Evolutionary conservation across 2,329 filamentous ascomycete genomes (phyloP).

Genomic region (Venturia oleaginea): DNA sequence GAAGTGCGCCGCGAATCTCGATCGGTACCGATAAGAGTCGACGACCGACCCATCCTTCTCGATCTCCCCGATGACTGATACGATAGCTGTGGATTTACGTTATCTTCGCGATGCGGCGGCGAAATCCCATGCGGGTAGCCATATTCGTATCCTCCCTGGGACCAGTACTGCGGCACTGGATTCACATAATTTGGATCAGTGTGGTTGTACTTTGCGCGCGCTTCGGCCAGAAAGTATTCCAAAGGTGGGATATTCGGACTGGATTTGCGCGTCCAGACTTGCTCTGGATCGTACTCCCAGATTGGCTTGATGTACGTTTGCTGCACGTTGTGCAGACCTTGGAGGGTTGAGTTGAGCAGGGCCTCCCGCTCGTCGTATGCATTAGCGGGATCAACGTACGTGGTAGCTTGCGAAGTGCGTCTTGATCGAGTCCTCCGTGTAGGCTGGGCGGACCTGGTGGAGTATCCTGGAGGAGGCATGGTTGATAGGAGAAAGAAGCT

Average conservation of each 20-base stretch:
- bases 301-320: constrained; percentile 5
- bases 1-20: background rate
- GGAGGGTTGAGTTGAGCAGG: background rate
- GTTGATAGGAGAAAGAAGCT: background rate
- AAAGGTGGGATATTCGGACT: background rate
- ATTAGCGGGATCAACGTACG: constrained; percentile 2
- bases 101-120: background rate
- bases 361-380: background rate
- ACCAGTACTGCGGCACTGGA: background rate
- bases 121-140: background rate
- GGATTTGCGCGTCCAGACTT: background rate
- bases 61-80: background rate
- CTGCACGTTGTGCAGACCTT: background rate
- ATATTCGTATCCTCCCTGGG: background rate
- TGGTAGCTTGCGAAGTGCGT: constrained; percentile 6
- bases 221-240: background rate
- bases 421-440: background rate
- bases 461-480: constrained; percentile 1
- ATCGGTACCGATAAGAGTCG: constrained; percentile 1
- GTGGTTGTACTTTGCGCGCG: background rate
- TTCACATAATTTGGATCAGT: background rate
- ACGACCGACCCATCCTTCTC: background rate
- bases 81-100: background rate
- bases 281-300: constrained; percentile 3
- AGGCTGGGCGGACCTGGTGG: background rate